Percentiles rank a stretch among this genome's conserved stretches.
These are phyloP conservation scores for Auxenochlorella protothecoides DNA, from an alignment of 139 green algal species.

Conservation along the genomic window DNA sequence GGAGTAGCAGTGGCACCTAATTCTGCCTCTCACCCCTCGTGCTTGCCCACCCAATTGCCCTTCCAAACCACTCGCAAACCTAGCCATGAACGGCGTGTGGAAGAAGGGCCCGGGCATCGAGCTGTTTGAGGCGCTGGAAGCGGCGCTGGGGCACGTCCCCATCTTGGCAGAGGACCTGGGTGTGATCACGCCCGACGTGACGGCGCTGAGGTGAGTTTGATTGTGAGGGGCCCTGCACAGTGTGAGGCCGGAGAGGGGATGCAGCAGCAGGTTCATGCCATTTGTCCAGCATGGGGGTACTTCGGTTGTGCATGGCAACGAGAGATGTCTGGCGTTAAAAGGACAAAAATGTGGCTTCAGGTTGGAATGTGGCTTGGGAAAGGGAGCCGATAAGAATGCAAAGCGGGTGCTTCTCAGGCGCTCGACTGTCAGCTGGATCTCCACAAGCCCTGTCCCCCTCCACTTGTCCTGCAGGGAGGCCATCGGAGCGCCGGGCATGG, in stretches of 20 bases:
- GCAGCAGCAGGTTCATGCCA: no score
- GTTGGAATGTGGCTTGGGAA: no score
- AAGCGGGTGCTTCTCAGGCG: no score
- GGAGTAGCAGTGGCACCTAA: neutral
- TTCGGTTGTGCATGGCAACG: no score
- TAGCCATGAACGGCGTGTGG: constrained; percentile 78
- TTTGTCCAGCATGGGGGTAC: no score
- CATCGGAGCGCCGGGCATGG: constrained; percentile 92
- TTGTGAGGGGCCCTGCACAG: no score
- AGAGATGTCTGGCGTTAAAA: no score
- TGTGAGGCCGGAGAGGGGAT: no score
- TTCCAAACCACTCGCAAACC: neutral
- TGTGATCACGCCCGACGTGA: constrained; percentile 94
- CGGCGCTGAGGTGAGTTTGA: constrained; percentile 51
- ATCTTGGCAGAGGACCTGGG: constrained; percentile 95
- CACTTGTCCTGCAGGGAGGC: constrained; percentile 27
- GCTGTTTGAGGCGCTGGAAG: constrained; percentile 67
- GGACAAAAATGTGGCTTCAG: no score
- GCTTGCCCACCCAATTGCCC: neutral
- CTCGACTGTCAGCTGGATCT: no score
- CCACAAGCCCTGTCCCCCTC: no score
- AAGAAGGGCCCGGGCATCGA: constrained; percentile 59
- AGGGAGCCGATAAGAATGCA: no score
- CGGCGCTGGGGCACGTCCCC: constrained; percentile 47
- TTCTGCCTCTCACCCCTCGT: neutral